Percentiles rank a stretch among this genome's conserved stretches.
phyloP scores from a whole-genome alignment of 2,329 filamentous ascomycete species.

The Xylaria sp. region DNA sequence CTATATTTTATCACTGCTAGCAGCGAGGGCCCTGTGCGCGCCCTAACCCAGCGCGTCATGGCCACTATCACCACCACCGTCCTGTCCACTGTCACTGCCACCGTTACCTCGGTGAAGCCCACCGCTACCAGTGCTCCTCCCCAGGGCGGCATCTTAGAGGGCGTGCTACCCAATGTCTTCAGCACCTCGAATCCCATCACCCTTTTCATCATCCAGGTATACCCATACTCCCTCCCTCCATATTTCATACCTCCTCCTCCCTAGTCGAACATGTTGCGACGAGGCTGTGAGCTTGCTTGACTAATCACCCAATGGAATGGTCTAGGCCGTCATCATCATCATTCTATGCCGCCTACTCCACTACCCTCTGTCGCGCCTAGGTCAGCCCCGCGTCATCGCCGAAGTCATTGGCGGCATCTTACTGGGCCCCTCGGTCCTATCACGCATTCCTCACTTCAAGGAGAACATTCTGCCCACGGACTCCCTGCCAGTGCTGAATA shows the following conservation, averaged over 20 bases:
- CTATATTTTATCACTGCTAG: no score
- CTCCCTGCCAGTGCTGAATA: slow-evolving; percentile 69
- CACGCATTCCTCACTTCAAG: slow-evolving; percentile 72
- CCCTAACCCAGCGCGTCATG: slow-evolving; percentile 19
- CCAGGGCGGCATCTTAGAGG: slow-evolving; percentile 71
- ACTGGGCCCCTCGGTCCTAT: slow-evolving; percentile 75
- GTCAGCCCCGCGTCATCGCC: slow-evolving; percentile 77
- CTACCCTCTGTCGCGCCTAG: slow-evolving; percentile 71
- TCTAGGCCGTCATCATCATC: slow-evolving; percentile 72
- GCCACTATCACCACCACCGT: slow-evolving; percentile 33
- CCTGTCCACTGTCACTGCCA: slow-evolving; percentile 33
- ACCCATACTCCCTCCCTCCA: background rate
- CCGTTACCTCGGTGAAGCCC: slow-evolving; percentile 25
- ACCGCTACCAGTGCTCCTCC: slow-evolving; percentile 44
- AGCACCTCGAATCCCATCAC: slow-evolving; percentile 74
- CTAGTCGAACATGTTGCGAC: background rate
- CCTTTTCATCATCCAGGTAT: slow-evolving; percentile 74
- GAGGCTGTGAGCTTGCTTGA: background rate
- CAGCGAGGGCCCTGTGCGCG: background rate
- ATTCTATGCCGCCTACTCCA: slow-evolving; percentile 75
- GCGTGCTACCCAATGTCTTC: slow-evolving; percentile 70
- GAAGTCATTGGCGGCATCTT: slow-evolving; percentile 79
- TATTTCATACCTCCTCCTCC: background rate
- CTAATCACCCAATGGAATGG: slow-evolving; percentile 13
- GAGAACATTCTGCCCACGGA: slow-evolving; percentile 68